Conservation (phyloP, 1,139 yeast genomes). For the Hansenula anomala region DNA sequence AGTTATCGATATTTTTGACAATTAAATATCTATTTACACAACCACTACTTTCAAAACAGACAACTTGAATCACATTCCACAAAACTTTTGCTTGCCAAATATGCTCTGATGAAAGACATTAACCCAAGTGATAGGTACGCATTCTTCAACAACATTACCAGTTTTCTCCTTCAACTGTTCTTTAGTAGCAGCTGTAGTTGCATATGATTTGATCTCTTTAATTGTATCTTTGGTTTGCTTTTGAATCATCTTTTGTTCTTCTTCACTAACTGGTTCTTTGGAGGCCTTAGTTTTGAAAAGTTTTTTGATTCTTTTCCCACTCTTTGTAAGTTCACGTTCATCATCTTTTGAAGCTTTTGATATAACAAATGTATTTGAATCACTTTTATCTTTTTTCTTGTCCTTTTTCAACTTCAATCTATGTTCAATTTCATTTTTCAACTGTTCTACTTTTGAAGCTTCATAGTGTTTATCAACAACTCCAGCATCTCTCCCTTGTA, state of each 20-base stretch:
- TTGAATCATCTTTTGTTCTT: neutral
- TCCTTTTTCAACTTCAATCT: slow-evolving; percentile 13
- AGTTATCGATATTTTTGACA: too few relatives aligned
- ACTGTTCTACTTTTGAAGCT: slow-evolving; percentile 9
- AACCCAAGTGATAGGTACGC: slow-evolving; percentile 47
- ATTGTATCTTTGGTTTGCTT: neutral
- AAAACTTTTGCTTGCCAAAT: slow-evolving; percentile 43
- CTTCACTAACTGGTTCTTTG: neutral
- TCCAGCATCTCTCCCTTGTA: slow-evolving; percentile 2
- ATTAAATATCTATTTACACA: too few relatives aligned
- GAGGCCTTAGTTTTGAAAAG: neutral
- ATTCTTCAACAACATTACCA: slow-evolving; percentile 16
- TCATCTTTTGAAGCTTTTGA: slow-evolving; percentile 2
- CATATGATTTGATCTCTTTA: neutral
- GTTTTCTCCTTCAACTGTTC: neutral
- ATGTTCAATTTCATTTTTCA: slow-evolving; percentile 11
- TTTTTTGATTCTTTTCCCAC: neutral
- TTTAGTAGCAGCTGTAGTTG: neutral
- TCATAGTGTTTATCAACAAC: neutral
- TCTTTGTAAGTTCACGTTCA: neutral
- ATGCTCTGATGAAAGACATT: slow-evolving; percentile 44
- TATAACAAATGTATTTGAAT: slow-evolving; percentile 2
- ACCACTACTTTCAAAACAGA: too few relatives aligned
- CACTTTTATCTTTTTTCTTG: slow-evolving; percentile 8
- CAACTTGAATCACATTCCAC: slow-evolving; percentile 23